Evolutionary conservation across 2,329 filamentous ascomycete genomes (phyloP).

Genomic region (Penicillium psychrosexuale): DNA sequence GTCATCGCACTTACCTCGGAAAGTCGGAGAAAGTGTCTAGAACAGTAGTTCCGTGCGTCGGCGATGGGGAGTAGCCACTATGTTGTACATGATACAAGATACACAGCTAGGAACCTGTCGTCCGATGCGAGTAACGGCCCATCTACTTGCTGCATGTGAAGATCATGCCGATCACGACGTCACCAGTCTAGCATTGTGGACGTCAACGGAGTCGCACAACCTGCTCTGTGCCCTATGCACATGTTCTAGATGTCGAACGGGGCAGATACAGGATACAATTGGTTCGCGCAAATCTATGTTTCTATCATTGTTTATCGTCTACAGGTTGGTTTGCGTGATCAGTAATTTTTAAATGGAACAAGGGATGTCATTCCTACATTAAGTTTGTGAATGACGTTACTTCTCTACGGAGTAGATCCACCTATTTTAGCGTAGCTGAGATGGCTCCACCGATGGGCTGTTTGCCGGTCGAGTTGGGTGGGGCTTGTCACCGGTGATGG

Average conservation of each 20-base stretch:
- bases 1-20: neutral
- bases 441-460: neutral
- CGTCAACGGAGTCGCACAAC: neutral
- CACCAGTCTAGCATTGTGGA: neutral
- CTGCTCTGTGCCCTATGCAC: neutral
- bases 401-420: neutral
- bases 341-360: neutral
- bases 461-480: neutral
- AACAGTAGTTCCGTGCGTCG: neutral
- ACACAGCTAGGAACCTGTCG: neutral
- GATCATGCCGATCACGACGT: conserved; percentile 16
- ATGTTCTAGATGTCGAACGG: neutral
- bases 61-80: neutral
- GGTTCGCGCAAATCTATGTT: neutral
- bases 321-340: neutral
- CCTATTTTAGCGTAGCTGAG: neutral
- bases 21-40: neutral
- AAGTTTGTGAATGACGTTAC: neutral
- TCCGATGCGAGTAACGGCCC: neutral
- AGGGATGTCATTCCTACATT: neutral
- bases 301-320: no score
- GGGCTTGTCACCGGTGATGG: neutral
- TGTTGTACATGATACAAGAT: neutral
- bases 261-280: neutral
- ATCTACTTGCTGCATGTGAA: neutral